Evolutionary conservation across 1,139 yeast genomes (phyloP).

Genomic region (Taiozyma sp.): DNA sequence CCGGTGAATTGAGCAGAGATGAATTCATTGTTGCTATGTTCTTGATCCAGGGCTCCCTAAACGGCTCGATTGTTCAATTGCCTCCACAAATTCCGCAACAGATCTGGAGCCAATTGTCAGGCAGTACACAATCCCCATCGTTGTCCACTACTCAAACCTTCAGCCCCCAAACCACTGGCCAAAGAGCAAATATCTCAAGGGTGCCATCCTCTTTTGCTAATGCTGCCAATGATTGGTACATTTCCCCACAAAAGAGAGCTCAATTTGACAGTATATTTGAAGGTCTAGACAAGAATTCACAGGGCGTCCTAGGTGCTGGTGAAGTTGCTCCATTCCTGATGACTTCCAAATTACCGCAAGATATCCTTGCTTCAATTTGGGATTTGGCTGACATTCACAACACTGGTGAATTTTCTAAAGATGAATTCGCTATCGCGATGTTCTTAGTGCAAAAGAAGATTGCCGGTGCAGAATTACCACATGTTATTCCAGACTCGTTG

Average conservation of each 20-base stretch:
- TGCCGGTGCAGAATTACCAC: conserved; percentile 73
- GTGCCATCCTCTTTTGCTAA: conserved; percentile 37
- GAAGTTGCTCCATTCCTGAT: conserved; percentile 87
- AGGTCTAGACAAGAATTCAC: conserved; percentile 58
- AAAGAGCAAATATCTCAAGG: conserved; percentile 20
- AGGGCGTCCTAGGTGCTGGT: conserved; percentile 64
- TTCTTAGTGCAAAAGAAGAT: conserved; percentile 81
- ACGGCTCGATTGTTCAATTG: conserved; percentile 58
- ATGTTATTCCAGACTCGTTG: conserved; percentile 52
- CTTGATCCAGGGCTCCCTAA: conserved; percentile 74
- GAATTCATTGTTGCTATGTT: conserved; percentile 95
- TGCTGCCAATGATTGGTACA: conserved; percentile 65
- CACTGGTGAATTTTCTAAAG: conserved; percentile 71
- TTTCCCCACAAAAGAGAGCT: conserved; percentile 61
- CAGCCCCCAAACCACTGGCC: conserved; percentile 28
- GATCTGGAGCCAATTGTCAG: conserved; percentile 51
- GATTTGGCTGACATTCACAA: conserved; percentile 89
- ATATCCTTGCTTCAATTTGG: conserved; percentile 87
- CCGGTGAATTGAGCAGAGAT: conserved; percentile 64
- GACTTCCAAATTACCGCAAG: conserved; percentile 83
- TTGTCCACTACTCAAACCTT: conserved; percentile 18
- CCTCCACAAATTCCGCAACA: conserved; percentile 68
- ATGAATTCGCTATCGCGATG: conserved; percentile 92
- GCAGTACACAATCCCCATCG: conserved; percentile 17
- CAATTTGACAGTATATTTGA: conserved; percentile 79